phyloP scores from a whole-genome alignment of 2,329 filamentous ascomycete genomes.

The Penicillium sp. region DNA sequence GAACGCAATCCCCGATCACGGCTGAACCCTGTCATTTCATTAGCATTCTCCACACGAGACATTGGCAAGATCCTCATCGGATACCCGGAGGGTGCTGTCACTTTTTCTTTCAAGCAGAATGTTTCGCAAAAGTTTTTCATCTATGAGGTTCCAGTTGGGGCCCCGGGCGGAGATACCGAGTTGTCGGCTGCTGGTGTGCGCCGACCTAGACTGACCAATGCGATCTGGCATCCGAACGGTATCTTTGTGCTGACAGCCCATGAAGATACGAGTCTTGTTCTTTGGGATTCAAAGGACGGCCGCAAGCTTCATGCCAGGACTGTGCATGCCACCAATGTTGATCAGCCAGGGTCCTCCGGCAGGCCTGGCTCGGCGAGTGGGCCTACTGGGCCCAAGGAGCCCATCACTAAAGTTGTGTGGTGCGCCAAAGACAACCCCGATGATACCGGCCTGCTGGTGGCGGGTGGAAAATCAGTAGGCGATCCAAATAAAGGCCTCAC shows the following conservation, averaged over 20 bases:
- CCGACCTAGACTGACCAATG: conserved; percentile 78
- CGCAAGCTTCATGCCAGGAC: conserved; percentile 83
- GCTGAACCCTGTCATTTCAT: conserved; percentile 70
- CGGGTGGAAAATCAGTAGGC: conserved; percentile 75
- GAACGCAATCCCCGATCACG: conserved; percentile 72
- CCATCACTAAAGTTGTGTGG: conserved; percentile 82
- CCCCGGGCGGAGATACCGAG: conserved; percentile 77
- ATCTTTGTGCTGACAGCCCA: conserved; percentile 87
- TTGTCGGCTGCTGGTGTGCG: conserved; percentile 66
- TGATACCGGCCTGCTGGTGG: conserved; percentile 85
- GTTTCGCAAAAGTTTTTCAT: conserved; percentile 78
- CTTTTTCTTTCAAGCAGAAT: conserved; percentile 95
- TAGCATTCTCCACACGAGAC: conserved; percentile 88
- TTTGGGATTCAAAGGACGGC: conserved; percentile 93
- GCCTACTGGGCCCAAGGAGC: conserved; percentile 68
- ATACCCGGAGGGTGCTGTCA: conserved; percentile 85
- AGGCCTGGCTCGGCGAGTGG: conserved; percentile 53
- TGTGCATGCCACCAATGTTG: conserved; percentile 73
- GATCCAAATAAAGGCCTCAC: conserved; percentile 77
- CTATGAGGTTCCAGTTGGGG: conserved; percentile 80
- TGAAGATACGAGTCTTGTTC: conserved; percentile 87
- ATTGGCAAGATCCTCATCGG: conserved; percentile 89
- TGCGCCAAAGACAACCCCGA: conserved; percentile 94
- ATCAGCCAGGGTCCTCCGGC: conserved; percentile 64
- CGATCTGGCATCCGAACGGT: conserved; percentile 92